phyloP scores from a whole-genome alignment of 805 yeast genomes.

The Kuraishia molischiana region DNA sequence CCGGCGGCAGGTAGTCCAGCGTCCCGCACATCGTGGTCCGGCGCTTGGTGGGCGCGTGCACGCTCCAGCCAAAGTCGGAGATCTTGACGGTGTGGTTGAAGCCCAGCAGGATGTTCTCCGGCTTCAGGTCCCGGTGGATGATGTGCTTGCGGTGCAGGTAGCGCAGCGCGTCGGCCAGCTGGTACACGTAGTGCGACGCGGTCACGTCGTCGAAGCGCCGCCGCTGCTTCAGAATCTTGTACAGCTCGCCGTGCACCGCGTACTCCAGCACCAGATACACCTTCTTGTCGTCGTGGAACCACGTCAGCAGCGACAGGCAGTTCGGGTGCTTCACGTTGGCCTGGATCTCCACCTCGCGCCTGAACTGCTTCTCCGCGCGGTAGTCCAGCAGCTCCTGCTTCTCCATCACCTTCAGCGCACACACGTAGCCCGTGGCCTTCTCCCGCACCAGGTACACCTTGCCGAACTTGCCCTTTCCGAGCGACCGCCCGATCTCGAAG shows the following conservation, averaged over 20 bases:
- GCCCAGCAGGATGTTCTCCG: slow-evolving; percentile 81
- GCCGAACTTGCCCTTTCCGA: slow-evolving; percentile 94
- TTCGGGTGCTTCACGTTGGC: slow-evolving; percentile 69
- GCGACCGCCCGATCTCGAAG: slow-evolving; percentile 77
- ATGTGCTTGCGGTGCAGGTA: slow-evolving; percentile 74
- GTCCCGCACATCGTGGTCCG: slow-evolving; percentile 92
- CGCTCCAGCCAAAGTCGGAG: slow-evolving; percentile 96
- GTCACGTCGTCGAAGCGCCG: slow-evolving; percentile 62
- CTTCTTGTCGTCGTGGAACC: slow-evolving; percentile 71
- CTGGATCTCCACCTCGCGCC: slow-evolving; percentile 90
- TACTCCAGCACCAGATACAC: slow-evolving; percentile 83
- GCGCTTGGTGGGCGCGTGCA: slow-evolving; percentile 45
- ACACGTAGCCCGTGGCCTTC: slow-evolving; percentile 61
- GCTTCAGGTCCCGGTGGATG: slow-evolving; percentile 89
- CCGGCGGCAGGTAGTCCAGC: slow-evolving; percentile 90
- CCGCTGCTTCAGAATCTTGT: slow-evolving; percentile 55
- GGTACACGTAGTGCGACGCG: slow-evolving; percentile 74
- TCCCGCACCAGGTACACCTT: slow-evolving; percentile 85
- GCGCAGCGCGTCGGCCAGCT: slow-evolving; percentile 70
- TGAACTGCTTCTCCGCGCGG: slow-evolving; percentile 75
- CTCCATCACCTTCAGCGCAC: slow-evolving; percentile 89
- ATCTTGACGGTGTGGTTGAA: slow-evolving; percentile 70
- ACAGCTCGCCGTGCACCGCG: slow-evolving; percentile 79
- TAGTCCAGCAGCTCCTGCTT: slow-evolving; percentile 67
- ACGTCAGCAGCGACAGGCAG: slow-evolving; percentile 73